Evolutionary conservation across 805 yeast genomes (phyloP).

Genomic region (Saturnispora ahearnii): DNA sequence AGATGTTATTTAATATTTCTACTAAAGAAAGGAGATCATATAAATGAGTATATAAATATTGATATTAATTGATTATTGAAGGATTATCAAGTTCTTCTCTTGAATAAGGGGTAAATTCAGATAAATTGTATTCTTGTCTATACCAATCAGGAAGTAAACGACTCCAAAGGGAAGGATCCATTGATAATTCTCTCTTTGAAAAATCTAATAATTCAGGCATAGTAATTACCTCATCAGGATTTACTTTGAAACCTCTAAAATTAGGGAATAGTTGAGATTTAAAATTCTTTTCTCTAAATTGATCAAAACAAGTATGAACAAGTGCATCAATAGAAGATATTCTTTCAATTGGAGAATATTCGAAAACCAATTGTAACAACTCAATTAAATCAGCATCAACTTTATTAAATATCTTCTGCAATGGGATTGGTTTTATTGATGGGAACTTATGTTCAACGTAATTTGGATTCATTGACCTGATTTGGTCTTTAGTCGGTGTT

Average conservation of each 20-base stretch:
- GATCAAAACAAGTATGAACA: conserved; percentile 46
- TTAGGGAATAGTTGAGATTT: conserved; percentile 21
- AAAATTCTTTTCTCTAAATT: conserved; percentile 30
- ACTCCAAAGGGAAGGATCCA: conserved; percentile 32
- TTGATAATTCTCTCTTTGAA: conserved; percentile 41
- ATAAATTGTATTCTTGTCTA: conserved; percentile 21
- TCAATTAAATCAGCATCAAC: conserved; percentile 44
- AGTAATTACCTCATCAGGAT: conserved; percentile 15
- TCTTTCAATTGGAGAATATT: conserved; percentile 63
- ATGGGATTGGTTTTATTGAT: conserved; percentile 66
- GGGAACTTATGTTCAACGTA: conserved; percentile 98
- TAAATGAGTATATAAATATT: not conserved
- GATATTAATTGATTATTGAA: conserved; percentile 12
- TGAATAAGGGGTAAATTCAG: conserved; percentile 33
- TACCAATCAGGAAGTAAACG: conserved; percentile 37
- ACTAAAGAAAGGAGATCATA: not conserved
- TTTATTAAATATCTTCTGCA: conserved; percentile 55
- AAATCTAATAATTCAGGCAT: conserved; percentile 47
- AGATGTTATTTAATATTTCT: not conserved
- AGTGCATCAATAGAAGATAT: conserved; percentile 48
- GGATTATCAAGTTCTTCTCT: conserved; percentile 29
- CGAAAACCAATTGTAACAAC: conserved; percentile 47
- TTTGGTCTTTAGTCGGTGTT: conserved; percentile 89
- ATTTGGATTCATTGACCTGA: conserved; percentile 90
- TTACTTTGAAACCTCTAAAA: conserved; percentile 35